A percentile compares a stretch with the other conserved stretches of the same genome.
Conservation (phyloP, 2,329 filamentous ascomycete genomes). For the Hirsutella rhossiliensis region DNA sequence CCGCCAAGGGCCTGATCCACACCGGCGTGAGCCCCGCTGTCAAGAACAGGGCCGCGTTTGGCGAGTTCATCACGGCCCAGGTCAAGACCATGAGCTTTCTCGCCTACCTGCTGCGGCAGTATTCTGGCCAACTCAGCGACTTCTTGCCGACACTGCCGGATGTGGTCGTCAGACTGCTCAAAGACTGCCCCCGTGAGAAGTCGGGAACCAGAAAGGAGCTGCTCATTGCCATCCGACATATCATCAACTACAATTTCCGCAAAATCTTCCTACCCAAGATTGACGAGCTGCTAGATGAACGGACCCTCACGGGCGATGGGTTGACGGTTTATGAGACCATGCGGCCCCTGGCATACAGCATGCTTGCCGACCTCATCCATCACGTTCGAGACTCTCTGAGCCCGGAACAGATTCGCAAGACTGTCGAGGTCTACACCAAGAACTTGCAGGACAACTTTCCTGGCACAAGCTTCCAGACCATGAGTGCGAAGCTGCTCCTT, state of each 20-base stretch:
- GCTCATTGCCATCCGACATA: slow-evolving; percentile 90
- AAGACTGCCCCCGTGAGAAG: slow-evolving; percentile 91
- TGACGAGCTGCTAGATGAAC: slow-evolving; percentile 86
- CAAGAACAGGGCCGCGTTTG: slow-evolving; percentile 86
- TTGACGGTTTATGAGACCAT: slow-evolving; percentile 95
- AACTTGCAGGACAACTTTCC: slow-evolving; percentile 94
- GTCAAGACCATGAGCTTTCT: slow-evolving; percentile 99
- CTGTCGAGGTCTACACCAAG: slow-evolving; percentile 92
- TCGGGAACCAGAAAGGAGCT: slow-evolving; percentile 90
- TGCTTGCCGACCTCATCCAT: slow-evolving; percentile 96
- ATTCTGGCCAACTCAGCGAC: slow-evolving; percentile 75
- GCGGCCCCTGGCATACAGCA: slow-evolving; percentile 90
- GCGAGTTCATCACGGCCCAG: slow-evolving; percentile 94
- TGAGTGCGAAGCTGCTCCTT: slow-evolving; percentile 92
- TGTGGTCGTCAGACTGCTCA: slow-evolving; percentile 80
- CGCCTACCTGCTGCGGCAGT: slow-evolving; percentile 81
- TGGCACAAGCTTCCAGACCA: slow-evolving; percentile 97
- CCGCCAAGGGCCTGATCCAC: slow-evolving; percentile 68
- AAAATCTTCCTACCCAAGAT: slow-evolving; percentile 93
- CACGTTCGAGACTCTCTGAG: slow-evolving; percentile 85
- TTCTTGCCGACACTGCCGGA: slow-evolving; percentile 77
- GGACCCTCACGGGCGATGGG: slow-evolving; percentile 88
- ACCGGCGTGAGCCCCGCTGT: slow-evolving; percentile 89
- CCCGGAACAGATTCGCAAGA: slow-evolving; percentile 85
- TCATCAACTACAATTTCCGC: slow-evolving; percentile 97